These are phyloP conservation scores for Lipomyces starkeyi DNA, from an alignment of 805 yeast genomes.

Conservation along the genomic window DNA sequence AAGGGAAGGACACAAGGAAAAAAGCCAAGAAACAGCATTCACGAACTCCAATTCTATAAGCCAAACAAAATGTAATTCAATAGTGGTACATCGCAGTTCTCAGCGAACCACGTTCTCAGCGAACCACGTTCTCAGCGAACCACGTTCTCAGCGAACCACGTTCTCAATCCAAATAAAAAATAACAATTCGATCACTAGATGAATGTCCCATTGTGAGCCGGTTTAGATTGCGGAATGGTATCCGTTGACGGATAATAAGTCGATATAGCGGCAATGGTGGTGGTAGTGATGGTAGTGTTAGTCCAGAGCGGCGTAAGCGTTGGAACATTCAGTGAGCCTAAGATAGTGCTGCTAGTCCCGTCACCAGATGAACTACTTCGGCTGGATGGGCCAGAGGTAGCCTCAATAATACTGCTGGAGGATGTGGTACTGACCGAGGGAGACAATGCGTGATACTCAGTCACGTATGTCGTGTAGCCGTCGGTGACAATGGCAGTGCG, in stretches of 20 bases:
- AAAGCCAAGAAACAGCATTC: neutral
- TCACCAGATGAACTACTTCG: neutral
- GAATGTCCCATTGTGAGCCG: neutral
- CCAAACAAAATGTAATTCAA: neutral
- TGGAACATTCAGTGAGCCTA: slow-evolving; percentile 6
- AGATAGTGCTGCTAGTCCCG: neutral
- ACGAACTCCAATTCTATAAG: neutral
- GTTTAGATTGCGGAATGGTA: neutral
- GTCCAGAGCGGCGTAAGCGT: slow-evolving; percentile 18
- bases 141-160: neutral
- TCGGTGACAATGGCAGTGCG: neutral
- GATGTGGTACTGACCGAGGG: neutral
- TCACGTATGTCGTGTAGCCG: neutral
- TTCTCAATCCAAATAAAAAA: neutral
- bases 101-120: neutral
- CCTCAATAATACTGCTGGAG: neutral
- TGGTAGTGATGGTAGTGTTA: slow-evolving; percentile 13
- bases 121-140: neutral
- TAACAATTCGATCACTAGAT: neutral
- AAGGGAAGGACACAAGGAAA: neutral
- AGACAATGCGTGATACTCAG: neutral
- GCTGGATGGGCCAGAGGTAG: neutral
- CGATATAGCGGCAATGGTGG: neutral
- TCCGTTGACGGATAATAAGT: neutral
- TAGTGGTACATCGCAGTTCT: neutral